A percentile compares a stretch with the other conserved stretches of the same genome.
These are phyloP conservation scores for Yarrowia sp. DNA, from an alignment of 805 yeast species.

Conservation along the genomic window DNA sequence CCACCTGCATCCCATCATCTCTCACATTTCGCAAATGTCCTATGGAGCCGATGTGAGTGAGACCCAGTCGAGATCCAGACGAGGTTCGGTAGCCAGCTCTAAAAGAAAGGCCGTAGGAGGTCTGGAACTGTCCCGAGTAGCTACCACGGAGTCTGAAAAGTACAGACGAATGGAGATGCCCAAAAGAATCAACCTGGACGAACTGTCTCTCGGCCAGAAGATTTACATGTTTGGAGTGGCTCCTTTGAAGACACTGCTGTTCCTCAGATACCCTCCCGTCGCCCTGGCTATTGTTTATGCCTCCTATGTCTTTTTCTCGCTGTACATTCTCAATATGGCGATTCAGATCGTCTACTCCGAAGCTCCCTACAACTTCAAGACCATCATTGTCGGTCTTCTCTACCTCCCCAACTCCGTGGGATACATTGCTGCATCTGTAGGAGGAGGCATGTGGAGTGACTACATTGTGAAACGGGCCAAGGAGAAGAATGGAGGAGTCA, in stretches of 20 bases:
- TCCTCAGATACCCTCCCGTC: conserved; percentile 78
- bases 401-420: conserved; percentile 86
- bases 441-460: conserved; percentile 85
- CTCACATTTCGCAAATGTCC: conserved; percentile 38
- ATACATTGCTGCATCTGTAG: conserved; percentile 74
- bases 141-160: conserved; percentile 34
- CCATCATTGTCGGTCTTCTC: conserved; percentile 72
- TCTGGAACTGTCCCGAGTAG: conserved; percentile 4
- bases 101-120: background rate
- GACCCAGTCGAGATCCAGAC: background rate
- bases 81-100: conserved; percentile 24
- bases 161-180: conserved; percentile 34
- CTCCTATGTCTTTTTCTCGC: conserved; percentile 71
- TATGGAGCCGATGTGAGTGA: conserved; percentile 37
- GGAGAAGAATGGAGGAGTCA: conserved; percentile 63
- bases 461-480: conserved; percentile 60
- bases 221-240: conserved; percentile 51
- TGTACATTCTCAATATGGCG: conserved; percentile 78
- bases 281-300: conserved; percentile 68
- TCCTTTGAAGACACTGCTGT: conserved; percentile 67
- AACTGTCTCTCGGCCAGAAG: conserved; percentile 35
- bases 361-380: conserved; percentile 71
- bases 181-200: conserved; percentile 21
- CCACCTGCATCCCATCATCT: conserved; percentile 27
- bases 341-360: conserved; percentile 66